Conservation (phyloP, 495 filamentous ascomycete species). For the Aspergillus funiculosus region DNA sequence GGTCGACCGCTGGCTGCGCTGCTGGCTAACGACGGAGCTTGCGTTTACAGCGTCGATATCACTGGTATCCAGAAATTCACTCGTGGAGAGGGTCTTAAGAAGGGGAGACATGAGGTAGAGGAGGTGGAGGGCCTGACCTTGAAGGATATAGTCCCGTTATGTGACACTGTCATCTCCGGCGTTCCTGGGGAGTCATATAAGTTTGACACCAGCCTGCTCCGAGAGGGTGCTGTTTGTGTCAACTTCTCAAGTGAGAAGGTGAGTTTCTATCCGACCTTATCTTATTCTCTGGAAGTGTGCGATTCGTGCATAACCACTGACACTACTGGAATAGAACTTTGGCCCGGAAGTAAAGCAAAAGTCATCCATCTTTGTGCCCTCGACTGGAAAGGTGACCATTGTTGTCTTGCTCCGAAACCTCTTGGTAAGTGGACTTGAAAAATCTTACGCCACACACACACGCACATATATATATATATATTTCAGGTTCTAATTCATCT, state of each 20-base stretch:
- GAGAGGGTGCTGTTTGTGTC: conserved; percentile 89
- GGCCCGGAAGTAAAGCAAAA: conserved; percentile 80
- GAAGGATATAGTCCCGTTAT: conserved; percentile 73
- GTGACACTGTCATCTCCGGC: conserved; percentile 90
- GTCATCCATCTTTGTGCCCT: conserved; percentile 94
- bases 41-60: conserved; percentile 90
- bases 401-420: conserved; percentile 84
- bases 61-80: conserved; percentile 89
- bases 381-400: conserved; percentile 96
- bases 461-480: neutral
- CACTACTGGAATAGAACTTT: conserved; percentile 70
- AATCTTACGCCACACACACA: too few relatives aligned
- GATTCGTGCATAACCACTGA: neutral
- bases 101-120: conserved; percentile 73
- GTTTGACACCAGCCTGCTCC: conserved; percentile 72
- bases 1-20: conserved; percentile 90
- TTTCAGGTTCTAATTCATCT: neutral
- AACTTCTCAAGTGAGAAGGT: conserved; percentile 94
- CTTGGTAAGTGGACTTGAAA: conserved; percentile 58
- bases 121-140: conserved; percentile 69
- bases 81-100: conserved; percentile 75
- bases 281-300: neutral
- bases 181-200: conserved; percentile 86
- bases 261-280: conserved; percentile 10
- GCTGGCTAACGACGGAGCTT: conserved; percentile 91